A percentile compares a stretch with the other conserved stretches of the same genome.
phyloP scores from a whole-genome alignment of 2,329 filamentous ascomycete genomes.

The Aspergillus texensis region DNA sequence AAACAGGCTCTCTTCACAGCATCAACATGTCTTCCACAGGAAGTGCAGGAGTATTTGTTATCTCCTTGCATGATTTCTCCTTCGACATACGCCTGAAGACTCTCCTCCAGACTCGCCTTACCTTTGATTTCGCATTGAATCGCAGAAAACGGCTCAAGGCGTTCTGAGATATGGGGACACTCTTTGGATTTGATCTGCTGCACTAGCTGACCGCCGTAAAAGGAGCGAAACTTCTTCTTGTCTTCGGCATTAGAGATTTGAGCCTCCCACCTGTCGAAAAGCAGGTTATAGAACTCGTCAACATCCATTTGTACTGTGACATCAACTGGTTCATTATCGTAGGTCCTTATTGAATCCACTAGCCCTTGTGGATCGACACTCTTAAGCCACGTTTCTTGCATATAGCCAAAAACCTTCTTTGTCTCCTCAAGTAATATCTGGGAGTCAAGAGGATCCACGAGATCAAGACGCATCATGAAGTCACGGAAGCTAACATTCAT shows the following conservation, averaged over 20 bases:
- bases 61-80: slow-evolving; percentile 98
- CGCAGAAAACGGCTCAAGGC: slow-evolving; percentile 86
- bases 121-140: slow-evolving; percentile 97
- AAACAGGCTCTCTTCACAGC: slow-evolving; percentile 91
- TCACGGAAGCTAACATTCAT: slow-evolving; percentile 89
- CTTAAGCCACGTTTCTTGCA: slow-evolving; percentile 80
- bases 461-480: slow-evolving; percentile 72
- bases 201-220: slow-evolving; percentile 89
- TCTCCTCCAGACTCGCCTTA: slow-evolving; percentile 80
- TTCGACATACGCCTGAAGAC: slow-evolving; percentile 90
- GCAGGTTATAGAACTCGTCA: slow-evolving; percentile 92
- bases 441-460: slow-evolving; percentile 57
- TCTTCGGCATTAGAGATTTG: slow-evolving; percentile 70
- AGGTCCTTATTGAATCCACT: slow-evolving; percentile 76
- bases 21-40: slow-evolving; percentile 84
- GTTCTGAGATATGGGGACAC: slow-evolving; percentile 89
- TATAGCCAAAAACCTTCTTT: slow-evolving; percentile 76
- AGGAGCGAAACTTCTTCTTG: slow-evolving; percentile 74
- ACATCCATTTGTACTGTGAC: slow-evolving; percentile 95
- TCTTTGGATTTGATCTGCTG: slow-evolving; percentile 96
- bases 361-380: slow-evolving; percentile 73
- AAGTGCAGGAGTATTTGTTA: slow-evolving; percentile 97
- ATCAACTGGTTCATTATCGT: slow-evolving; percentile 81
- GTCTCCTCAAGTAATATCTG: slow-evolving; percentile 76
- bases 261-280: slow-evolving; percentile 88